Evolutionary conservation across 805 yeast genomes (phyloP).

Genomic region (Komagataella ulmi): DNA sequence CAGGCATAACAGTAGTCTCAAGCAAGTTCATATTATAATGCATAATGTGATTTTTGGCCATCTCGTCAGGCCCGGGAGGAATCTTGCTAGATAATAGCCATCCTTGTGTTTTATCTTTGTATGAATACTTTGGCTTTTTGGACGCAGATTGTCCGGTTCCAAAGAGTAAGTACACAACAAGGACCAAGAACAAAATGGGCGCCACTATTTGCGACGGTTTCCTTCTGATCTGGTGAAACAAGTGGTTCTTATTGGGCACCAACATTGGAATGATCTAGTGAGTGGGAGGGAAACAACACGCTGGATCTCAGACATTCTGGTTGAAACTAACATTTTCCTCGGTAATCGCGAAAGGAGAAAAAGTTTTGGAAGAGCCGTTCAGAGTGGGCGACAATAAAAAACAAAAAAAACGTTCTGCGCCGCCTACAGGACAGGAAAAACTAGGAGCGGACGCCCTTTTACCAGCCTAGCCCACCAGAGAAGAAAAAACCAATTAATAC

Average conservation of each 20-base stretch:
- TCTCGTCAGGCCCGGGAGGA: constrained; percentile 45
- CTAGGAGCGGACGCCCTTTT: too few relatives aligned
- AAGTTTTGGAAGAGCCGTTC: too few relatives aligned
- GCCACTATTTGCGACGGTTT: constrained; percentile 34
- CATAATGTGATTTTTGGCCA: constrained; percentile 62
- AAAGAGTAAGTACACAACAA: constrained; percentile 27
- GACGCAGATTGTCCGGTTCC: constrained; percentile 14
- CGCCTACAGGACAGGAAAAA: too few relatives aligned
- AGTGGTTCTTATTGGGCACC: constrained; percentile 8
- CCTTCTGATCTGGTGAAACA: constrained; percentile 46
- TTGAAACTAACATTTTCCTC: background rate
- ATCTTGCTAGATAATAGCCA: constrained; percentile 33
- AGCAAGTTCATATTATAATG: constrained; percentile 78
- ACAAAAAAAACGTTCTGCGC: background rate
- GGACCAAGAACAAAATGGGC: constrained; percentile 28
- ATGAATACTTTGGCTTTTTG: constrained; percentile 22
- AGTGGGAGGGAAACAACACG: background rate
- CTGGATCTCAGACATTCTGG: background rate
- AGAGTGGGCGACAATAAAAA: background rate
- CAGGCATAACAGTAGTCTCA: constrained; percentile 59
- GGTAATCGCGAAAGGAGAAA: background rate
- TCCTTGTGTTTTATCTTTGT: constrained; percentile 27
- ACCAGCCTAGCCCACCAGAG: background rate
- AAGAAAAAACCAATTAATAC: background rate
- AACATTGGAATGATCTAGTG: background rate